Conservation (phyloP, 2,329 filamentous ascomycete genomes). For the Colletotrichum acutatum region DNA sequence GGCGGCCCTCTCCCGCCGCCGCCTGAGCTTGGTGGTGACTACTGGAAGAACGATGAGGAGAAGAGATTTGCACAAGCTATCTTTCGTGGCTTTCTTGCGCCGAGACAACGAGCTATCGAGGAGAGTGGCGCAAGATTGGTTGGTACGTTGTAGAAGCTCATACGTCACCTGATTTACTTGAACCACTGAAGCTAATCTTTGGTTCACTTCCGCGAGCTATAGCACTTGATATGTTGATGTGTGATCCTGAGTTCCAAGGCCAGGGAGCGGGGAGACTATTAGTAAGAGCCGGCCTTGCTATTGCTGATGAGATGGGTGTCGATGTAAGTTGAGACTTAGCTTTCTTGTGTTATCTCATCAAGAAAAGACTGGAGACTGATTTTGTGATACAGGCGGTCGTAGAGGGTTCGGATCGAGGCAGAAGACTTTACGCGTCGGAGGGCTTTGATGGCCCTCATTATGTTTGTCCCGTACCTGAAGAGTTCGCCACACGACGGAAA, state of each 20-base stretch:
- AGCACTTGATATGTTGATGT: not conserved
- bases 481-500: not conserved
- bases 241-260: not conserved
- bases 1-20: not conserved
- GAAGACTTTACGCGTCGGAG: not conserved
- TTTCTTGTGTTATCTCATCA: too few relatives aligned
- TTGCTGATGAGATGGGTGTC: not conserved
- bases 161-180: not conserved
- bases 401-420: not conserved
- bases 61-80: not conserved
- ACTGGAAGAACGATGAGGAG: not conserved
- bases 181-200: not conserved
- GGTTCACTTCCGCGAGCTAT: not conserved
- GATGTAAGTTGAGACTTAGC: not conserved
- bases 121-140: not conserved
- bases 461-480: not conserved
- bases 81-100: not conserved
- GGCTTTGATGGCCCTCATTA: not conserved
- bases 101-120: not conserved
- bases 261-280: not conserved
- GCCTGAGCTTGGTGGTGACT: not conserved
- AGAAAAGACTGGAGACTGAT: not conserved
- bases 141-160: not conserved
- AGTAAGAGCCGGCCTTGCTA: not conserved
- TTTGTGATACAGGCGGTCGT: not conserved